Conservation (phyloP, 495 filamentous ascomycete species). For the Xylaria cubensis region DNA sequence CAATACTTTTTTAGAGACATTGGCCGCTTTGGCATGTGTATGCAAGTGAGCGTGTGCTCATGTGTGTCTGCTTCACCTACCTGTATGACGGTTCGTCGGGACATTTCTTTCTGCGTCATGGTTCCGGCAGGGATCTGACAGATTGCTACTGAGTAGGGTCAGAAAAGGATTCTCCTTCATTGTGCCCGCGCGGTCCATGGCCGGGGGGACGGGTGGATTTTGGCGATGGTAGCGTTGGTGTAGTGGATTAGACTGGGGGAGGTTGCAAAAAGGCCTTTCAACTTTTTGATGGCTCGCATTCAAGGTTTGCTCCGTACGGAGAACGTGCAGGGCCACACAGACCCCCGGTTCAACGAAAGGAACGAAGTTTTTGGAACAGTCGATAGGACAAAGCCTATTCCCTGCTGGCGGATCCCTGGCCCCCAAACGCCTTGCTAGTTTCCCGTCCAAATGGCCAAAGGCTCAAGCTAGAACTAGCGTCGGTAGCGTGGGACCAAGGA, state of each 20-base stretch:
- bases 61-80: slow-evolving; percentile 43
- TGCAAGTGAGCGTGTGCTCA: slow-evolving; percentile 43
- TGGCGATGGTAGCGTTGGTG: slow-evolving; percentile 43
- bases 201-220: slow-evolving; percentile 43
- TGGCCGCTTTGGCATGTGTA: slow-evolving; percentile 46
- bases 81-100: slow-evolving; percentile 45
- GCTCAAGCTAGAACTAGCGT: slow-evolving; percentile 13
- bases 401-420: slow-evolving; percentile 42
- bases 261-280: slow-evolving; percentile 37
- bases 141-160: slow-evolving; percentile 28
- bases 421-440: slow-evolving; percentile 28
- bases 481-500: slow-evolving; percentile 19
- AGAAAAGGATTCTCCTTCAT: slow-evolving; percentile 44
- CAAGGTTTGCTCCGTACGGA: slow-evolving; percentile 38
- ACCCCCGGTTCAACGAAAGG: slow-evolving; percentile 37
- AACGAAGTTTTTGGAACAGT: slow-evolving; percentile 40
- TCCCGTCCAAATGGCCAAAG: slow-evolving; percentile 18
- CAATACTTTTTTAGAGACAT: slow-evolving; percentile 45
- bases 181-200: slow-evolving; percentile 40
- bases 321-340: slow-evolving; percentile 26
- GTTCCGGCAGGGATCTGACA: slow-evolving; percentile 45
- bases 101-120: slow-evolving; percentile 47
- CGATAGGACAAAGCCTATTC: slow-evolving; percentile 39
- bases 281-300: slow-evolving; percentile 35
- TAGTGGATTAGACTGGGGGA: slow-evolving; percentile 37